phyloP scores from a whole-genome alignment of 495 filamentous ascomycete species.

The Penicillium lividum region DNA sequence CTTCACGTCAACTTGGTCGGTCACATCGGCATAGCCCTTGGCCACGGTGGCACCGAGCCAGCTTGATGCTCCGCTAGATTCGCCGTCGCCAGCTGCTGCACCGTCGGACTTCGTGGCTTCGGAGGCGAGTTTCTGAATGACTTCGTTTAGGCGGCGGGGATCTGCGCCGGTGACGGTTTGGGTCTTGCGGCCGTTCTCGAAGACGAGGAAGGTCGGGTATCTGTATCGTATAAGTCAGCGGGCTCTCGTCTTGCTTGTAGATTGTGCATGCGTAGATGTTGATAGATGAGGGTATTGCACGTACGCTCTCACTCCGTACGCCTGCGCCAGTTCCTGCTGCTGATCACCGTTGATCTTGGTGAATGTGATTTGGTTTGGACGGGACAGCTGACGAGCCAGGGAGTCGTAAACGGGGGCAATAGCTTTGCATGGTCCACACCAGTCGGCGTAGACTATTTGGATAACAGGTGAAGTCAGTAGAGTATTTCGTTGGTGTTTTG shows the following conservation, averaged over 20 bases:
- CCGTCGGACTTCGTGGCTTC: slow-evolving; percentile 62
- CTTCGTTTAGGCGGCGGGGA: slow-evolving; percentile 62
- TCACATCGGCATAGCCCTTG: slow-evolving; percentile 81
- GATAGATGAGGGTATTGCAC: slow-evolving; percentile 23
- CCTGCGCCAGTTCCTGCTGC: slow-evolving; percentile 69
- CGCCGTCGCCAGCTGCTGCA: slow-evolving; percentile 47
- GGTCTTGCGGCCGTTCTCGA: slow-evolving; percentile 68
- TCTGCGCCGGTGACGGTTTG: slow-evolving; percentile 76
- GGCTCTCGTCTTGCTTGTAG: neutral
- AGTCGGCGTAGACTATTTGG: slow-evolving; percentile 76
- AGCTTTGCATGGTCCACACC: slow-evolving; percentile 81
- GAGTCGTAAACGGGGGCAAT: slow-evolving; percentile 85
- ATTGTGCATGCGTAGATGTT: slow-evolving; percentile 2
- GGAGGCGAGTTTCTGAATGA: slow-evolving; percentile 69
- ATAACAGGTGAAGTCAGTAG: slow-evolving; percentile 9
- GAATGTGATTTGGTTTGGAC: slow-evolving; percentile 74
- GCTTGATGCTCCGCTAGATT: slow-evolving; percentile 31
- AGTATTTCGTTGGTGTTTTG: neutral
- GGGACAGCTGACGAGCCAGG: slow-evolving; percentile 69
- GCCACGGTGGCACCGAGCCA: slow-evolving; percentile 79
- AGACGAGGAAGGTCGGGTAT: slow-evolving; percentile 84
- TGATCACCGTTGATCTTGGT: slow-evolving; percentile 82
- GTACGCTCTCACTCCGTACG: slow-evolving; percentile 72
- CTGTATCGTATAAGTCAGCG: slow-evolving; percentile 7
- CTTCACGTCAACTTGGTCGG: slow-evolving; percentile 73